phyloP scores from a whole-genome alignment of 345 rosid genomes.

The Barbarea vulgaris region DNA sequence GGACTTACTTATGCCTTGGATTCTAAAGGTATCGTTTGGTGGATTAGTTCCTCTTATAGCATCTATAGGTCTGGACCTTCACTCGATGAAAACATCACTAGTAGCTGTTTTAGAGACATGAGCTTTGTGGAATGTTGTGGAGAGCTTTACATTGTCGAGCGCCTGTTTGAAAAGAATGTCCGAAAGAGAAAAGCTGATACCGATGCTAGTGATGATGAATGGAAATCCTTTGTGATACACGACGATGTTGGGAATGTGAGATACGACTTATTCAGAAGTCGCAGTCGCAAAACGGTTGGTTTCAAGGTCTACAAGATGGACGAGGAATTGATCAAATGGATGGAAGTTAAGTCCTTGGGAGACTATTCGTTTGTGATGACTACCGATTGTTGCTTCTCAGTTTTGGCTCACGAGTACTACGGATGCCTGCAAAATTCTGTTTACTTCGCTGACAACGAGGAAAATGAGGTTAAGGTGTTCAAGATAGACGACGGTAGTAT shows the following conservation, averaged over 20 bases:
- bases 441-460: constrained; percentile 5
- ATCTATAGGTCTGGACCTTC: not conserved
- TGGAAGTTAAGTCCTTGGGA: constrained; percentile 30
- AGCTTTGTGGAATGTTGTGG: constrained; percentile 23
- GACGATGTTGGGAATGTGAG: not conserved
- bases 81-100: not conserved
- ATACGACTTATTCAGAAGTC: not conserved
- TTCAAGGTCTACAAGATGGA: constrained; percentile 45
- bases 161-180: not conserved
- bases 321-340: constrained; percentile 38
- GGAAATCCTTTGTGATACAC: not conserved
- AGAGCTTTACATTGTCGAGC: constrained; percentile 22
- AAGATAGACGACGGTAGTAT: not conserved
- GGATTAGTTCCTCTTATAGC: not conserved
- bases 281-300: not conserved
- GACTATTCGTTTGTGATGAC: constrained; percentile 35
- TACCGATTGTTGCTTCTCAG: constrained; percentile 31
- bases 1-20: not conserved
- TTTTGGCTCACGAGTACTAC: constrained; percentile 23
- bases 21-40: not conserved
- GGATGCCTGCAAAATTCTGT: constrained; percentile 15
- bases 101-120: not conserved
- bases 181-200: not conserved
- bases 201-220: not conserved
- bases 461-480: not conserved